These are phyloP conservation scores for Metarhizium rileyi DNA, from an alignment of 2,329 filamentous ascomycete species.

Conservation along the genomic window DNA sequence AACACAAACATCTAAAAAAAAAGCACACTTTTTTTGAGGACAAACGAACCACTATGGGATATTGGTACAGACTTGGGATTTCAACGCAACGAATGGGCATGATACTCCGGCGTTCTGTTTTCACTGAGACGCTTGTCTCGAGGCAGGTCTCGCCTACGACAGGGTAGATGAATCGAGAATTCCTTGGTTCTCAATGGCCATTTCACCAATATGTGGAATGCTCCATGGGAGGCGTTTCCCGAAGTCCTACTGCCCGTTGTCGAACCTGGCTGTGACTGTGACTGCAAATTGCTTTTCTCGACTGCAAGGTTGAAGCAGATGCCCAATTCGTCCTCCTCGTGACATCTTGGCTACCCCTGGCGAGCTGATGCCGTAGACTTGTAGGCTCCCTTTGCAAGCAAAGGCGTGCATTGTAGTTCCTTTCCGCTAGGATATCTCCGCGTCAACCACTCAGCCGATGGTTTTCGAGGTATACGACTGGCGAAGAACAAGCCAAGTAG, in stretches of 20 bases:
- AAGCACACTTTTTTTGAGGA: conserved; percentile 12
- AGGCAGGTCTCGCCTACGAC: conserved; percentile 22
- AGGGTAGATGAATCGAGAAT: conserved; percentile 35
- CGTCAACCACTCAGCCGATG: conserved; percentile 61
- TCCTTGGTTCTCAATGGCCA: conserved; percentile 56
- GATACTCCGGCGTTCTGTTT: conserved; percentile 27
- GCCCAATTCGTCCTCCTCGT: neutral
- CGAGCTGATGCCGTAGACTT: neutral
- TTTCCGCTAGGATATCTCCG: conserved; percentile 79
- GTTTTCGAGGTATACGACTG: conserved; percentile 88
- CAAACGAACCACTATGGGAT: conserved; percentile 13
- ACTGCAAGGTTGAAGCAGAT: neutral
- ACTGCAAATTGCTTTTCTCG: neutral
- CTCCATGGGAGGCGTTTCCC: conserved; percentile 68
- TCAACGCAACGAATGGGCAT: conserved; percentile 11
- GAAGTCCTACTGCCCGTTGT: conserved; percentile 36
- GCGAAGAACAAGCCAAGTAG: conserved; percentile 63
- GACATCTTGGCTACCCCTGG: neutral
- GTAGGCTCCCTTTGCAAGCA: neutral
- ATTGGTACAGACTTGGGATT: conserved; percentile 12
- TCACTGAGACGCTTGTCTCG: conserved; percentile 15
- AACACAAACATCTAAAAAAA: conserved; percentile 7
- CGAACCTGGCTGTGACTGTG: conserved; percentile 1
- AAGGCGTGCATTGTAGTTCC: neutral
- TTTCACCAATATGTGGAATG: conserved; percentile 62